phyloP scores from a whole-genome alignment of 2,329 filamentous ascomycete genomes.

The Mycogone perniciosa region DNA sequence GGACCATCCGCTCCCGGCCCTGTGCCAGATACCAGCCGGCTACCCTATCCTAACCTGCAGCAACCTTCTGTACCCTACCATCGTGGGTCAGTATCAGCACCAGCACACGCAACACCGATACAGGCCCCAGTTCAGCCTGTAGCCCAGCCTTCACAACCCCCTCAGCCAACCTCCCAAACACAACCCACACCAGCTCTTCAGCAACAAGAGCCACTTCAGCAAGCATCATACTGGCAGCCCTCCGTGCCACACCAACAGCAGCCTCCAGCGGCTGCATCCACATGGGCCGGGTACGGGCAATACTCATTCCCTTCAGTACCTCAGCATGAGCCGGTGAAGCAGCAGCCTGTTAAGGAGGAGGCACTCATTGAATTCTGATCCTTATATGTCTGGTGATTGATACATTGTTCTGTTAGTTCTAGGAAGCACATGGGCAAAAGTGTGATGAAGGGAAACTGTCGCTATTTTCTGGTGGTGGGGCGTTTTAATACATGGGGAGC shows the following conservation, averaged over 20 bases:
- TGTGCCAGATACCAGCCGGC: conserved; percentile 37
- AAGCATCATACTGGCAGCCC: conserved; percentile 20
- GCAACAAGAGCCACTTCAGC: conserved; percentile 11
- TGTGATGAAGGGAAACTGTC: not conserved
- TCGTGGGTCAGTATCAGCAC: conserved; percentile 34
- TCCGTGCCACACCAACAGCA: conserved; percentile 25
- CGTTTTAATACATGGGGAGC: conserved; percentile 10
- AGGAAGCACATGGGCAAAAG: not conserved
- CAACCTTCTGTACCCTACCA: conserved; percentile 38
- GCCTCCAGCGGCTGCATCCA: conserved; percentile 32
- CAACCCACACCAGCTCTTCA: conserved; percentile 10
- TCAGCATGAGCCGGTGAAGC: conserved; percentile 33
- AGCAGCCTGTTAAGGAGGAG: conserved; percentile 59
- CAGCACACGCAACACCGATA: conserved; percentile 27
- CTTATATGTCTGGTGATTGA: not conserved
- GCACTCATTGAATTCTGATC: conserved; percentile 68
- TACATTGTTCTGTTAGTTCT: not conserved
- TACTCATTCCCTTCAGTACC: conserved; percentile 60
- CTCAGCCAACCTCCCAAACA: conserved; percentile 15
- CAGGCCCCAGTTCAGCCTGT: conserved; percentile 23
- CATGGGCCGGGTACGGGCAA: conserved; percentile 46
- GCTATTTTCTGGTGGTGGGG: conserved; percentile 1
- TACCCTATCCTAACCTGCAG: conserved; percentile 48
- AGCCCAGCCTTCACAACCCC: conserved; percentile 25
- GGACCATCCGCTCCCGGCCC: conserved; percentile 33